Conservation (phyloP, 2,329 filamentous ascomycete species). For the Endoconidiophora laricicola region DNA sequence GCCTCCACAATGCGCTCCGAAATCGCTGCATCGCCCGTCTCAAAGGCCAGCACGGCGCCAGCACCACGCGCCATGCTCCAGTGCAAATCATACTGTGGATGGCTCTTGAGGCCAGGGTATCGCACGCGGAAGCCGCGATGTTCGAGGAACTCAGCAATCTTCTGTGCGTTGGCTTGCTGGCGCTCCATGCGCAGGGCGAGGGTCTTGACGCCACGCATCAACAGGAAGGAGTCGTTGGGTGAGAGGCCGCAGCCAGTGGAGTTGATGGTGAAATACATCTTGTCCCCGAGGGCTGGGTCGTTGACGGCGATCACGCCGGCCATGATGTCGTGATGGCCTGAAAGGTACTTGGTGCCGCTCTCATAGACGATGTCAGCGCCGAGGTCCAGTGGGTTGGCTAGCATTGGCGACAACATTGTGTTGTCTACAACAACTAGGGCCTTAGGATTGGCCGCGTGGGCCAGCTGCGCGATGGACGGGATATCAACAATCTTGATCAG, state of each 20-base stretch:
- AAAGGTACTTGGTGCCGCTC: slow-evolving; percentile 93
- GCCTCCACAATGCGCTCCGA: slow-evolving; percentile 91
- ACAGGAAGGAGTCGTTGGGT: slow-evolving; percentile 88
- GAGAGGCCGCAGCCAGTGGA: slow-evolving; percentile 84
- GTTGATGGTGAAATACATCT: slow-evolving; percentile 94
- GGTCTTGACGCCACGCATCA: slow-evolving; percentile 92
- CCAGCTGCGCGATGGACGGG: slow-evolving; percentile 54
- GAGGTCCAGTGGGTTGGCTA: slow-evolving; percentile 83
- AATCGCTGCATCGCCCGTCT: slow-evolving; percentile 71
- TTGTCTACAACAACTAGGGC: slow-evolving; percentile 90
- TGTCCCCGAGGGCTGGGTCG: slow-evolving; percentile 63
- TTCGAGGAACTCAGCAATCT: slow-evolving; percentile 85
- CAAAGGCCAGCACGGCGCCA: slow-evolving; percentile 87
- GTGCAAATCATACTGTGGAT: slow-evolving; percentile 92
- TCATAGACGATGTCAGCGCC: slow-evolving; percentile 96
- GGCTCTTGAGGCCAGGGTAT: slow-evolving; percentile 83
- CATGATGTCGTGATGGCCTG: slow-evolving; percentile 97
- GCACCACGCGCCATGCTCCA: slow-evolving; percentile 90
- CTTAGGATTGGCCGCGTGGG: slow-evolving; percentile 61
- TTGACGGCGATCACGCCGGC: slow-evolving; percentile 91
- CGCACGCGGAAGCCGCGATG: slow-evolving; percentile 82
- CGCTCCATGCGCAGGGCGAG: slow-evolving; percentile 97
- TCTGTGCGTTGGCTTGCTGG: slow-evolving; percentile 82
- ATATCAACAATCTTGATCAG: slow-evolving; percentile 97
- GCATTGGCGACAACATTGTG: slow-evolving; percentile 94